A percentile compares a stretch with the other conserved stretches of the same genome.
phyloP scores from a whole-genome alignment of 2,329 filamentous ascomycete genomes.

The Didymella pomorum region DNA sequence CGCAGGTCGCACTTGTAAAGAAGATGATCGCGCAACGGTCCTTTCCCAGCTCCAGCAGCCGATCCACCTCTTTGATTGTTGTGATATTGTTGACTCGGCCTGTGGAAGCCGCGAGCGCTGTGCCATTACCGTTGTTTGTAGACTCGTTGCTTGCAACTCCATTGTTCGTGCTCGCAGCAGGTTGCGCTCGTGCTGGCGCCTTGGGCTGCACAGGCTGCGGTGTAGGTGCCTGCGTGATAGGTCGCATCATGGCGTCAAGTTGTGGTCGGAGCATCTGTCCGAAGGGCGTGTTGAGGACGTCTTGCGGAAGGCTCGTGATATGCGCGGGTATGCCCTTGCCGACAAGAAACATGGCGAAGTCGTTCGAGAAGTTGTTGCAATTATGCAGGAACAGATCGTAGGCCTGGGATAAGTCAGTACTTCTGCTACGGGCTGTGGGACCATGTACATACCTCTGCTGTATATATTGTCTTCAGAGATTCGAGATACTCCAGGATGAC shows the following conservation, averaged over 20 bases:
- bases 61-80: conserved; percentile 67
- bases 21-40: conserved; percentile 82
- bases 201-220: conserved; percentile 42
- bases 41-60: conserved; percentile 65
- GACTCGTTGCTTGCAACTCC: conserved; percentile 18
- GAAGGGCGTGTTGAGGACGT: conserved; percentile 84
- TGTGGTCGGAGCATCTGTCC: conserved; percentile 87
- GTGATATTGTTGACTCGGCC: conserved; percentile 69
- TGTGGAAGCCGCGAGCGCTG: conserved; percentile 31
- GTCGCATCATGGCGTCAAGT: conserved; percentile 69
- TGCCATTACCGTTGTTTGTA: conserved; percentile 19
- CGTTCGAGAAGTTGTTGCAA: conserved; percentile 97
- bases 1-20: conserved; percentile 89
- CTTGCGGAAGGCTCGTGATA: conserved; percentile 84
- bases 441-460: conserved; percentile 66
- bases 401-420: conserved; percentile 54
- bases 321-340: conserved; percentile 88
- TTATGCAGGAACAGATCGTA: conserved; percentile 89
- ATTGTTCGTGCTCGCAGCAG: conserved; percentile 19
- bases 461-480: conserved; percentile 83
- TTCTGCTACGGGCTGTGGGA: background rate
- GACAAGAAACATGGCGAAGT: conserved; percentile 86
- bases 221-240: conserved; percentile 67
- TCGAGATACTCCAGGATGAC: conserved; percentile 88
- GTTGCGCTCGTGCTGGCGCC: conserved; percentile 24